These are phyloP conservation scores for Phytophthora kernoviae DNA, from an alignment of 352 stramenopile species.

Conservation along the genomic window DNA sequence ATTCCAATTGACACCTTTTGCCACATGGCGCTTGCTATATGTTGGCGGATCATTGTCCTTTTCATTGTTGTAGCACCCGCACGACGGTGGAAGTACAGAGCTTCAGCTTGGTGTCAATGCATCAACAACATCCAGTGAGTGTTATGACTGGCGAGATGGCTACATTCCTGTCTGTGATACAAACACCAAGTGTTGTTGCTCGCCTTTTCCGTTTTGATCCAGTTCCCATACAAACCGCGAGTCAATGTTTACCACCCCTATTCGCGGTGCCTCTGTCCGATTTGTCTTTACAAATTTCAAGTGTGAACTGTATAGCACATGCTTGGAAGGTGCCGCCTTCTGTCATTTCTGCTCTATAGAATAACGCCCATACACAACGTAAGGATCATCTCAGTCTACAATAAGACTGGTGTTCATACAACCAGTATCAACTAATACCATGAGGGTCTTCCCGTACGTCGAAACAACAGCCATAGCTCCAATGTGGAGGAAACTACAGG, in stretches of 20 bases:
- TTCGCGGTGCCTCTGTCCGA: too few relatives aligned
- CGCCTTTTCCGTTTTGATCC: too few relatives aligned
- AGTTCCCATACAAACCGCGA: not conserved
- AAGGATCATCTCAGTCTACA: not conserved
- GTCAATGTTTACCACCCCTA: not conserved
- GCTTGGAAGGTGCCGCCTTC: not conserved
- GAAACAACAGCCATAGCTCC: constrained; percentile 39
- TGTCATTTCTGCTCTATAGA: constrained; percentile 1
- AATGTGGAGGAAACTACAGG: constrained; percentile 47
- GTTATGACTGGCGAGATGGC: not conserved
- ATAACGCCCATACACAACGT: not conserved
- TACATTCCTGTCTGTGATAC: not conserved
- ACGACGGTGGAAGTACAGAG: too few relatives aligned
- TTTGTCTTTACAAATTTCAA: not conserved
- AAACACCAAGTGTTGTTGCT: too few relatives aligned
- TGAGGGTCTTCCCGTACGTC: constrained; percentile 28
- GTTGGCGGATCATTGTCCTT: too few relatives aligned
- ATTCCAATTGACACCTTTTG: too few relatives aligned
- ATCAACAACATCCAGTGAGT: too few relatives aligned
- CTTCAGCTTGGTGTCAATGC: too few relatives aligned
- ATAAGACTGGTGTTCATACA: not conserved
- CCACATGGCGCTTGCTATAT: too few relatives aligned
- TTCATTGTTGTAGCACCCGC: not conserved
- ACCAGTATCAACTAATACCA: not conserved
- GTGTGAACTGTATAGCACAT: not conserved